Conservation (phyloP, 352 stramenopile species). For the Phytophthora idaei region DNA sequence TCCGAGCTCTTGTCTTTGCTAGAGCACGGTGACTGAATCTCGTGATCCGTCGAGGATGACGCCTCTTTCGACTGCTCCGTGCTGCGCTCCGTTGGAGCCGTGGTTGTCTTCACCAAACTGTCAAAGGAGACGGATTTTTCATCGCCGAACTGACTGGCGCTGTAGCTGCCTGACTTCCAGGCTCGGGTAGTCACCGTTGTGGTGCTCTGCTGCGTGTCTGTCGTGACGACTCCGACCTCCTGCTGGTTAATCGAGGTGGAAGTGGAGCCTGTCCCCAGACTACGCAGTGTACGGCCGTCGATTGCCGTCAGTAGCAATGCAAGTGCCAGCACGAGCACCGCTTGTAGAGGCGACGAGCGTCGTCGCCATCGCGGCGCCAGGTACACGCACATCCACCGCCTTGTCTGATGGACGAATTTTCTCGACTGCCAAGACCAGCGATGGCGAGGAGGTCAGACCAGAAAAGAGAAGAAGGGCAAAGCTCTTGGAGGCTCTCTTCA, state of each 20-base stretch:
- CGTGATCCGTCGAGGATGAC: conserved; percentile 1
- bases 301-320: conserved; percentile 11
- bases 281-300: conserved; percentile 22
- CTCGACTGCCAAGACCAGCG: conserved; percentile 30
- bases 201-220: conserved; percentile 16
- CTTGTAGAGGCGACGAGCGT: conserved; percentile 8
- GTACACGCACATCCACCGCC: conserved; percentile 34
- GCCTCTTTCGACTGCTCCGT: neutral
- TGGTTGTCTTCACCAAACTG: conserved; percentile 15
- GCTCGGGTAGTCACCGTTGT: conserved; percentile 12
- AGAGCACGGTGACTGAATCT: neutral
- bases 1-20: neutral
- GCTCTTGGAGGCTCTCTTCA: conserved; percentile 15
- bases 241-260: neutral
- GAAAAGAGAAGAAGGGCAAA: conserved; percentile 21
- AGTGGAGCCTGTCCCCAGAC: conserved; percentile 4
- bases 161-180: conserved; percentile 23
- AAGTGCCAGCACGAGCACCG: conserved; percentile 13
- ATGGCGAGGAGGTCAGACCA: conserved; percentile 5
- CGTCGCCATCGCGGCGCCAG: conserved; percentile 37
- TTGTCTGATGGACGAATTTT: conserved; percentile 21
- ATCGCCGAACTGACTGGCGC: neutral
- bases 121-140: conserved; percentile 32
- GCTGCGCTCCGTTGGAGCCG: neutral
- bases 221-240: conserved; percentile 27